Conservation (phyloP, 441 rosid species). For the Gossypium lobatum region DNA sequence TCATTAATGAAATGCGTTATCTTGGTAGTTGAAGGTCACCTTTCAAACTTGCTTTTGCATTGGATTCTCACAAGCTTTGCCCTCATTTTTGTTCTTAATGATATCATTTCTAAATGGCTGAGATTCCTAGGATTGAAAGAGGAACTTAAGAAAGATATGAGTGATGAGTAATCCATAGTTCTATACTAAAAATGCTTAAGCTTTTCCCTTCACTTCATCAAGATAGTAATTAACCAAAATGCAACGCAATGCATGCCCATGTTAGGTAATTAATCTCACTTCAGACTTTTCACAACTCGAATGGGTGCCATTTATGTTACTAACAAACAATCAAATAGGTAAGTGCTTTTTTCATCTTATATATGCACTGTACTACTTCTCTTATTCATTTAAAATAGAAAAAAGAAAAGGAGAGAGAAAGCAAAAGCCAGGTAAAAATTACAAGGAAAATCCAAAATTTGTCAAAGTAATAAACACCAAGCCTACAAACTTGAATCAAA, state of each 20-base stretch:
- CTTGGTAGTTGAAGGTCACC: constrained; percentile 28
- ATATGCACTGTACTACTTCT: too few species aligned
- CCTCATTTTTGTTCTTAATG: neutral
- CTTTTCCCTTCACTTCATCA: too few species aligned
- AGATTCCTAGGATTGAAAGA: constrained; percentile 19
- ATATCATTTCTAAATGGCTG: constrained; percentile 15
- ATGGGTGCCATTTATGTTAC: neutral
- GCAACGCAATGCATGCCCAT: too few species aligned
- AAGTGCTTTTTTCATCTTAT: too few species aligned
- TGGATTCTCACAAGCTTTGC: constrained; percentile 26
- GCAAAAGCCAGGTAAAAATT: too few species aligned
- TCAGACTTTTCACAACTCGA: constrained; percentile 3
- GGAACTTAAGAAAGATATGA: constrained; percentile 17
- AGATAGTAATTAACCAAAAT: too few species aligned
- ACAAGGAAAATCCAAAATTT: constrained; percentile 13
- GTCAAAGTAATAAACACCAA: constrained; percentile 13
- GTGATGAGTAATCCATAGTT: too few species aligned
- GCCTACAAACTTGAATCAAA: constrained; percentile 2
- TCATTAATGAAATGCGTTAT: constrained; percentile 14
- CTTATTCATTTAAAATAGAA: too few species aligned
- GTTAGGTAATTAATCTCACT: constrained; percentile 14
- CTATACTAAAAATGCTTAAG: too few species aligned
- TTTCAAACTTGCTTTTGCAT: constrained; percentile 25
- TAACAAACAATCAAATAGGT: too few species aligned
- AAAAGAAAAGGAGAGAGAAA: too few species aligned